Base-by-base conservation (phyloP, 106 monocot species). In the Agapanthus africanus region DNA sequence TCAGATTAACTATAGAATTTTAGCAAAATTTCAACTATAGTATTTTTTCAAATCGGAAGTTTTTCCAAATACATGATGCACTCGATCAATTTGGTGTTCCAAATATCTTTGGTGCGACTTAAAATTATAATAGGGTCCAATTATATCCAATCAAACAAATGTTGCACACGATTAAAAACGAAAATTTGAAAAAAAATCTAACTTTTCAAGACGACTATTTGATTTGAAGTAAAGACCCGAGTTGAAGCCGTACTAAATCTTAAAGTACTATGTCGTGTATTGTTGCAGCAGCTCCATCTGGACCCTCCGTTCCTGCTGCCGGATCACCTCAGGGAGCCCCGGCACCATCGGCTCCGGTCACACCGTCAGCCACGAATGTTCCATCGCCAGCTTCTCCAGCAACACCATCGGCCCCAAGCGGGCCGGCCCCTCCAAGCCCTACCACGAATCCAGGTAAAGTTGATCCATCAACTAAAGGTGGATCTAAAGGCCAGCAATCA, bases 361-460 rank as follows among this genome's bases (percentile, higher is more conserved):
- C 77, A 31, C 70, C 77, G 16, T 77, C 77, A 30, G 40, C 46
- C 14, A 44, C 76, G 0, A 52, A 4, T 38, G 37, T 34, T 30
- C 64, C 69, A n/a, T 15, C 76, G 13, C 38, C 63, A 7, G 4
- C 47, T 40, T 22, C 52, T 7, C 18, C 49, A n/a, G 11, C 37
- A 0, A 25, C 54, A 37, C 36, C 74, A 21, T 18, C 74, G 4
- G 54, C 54, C 21, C 73, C 73, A 65, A 4, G 40, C 14, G 40
- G 19, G 1, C 25, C n/a, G 9, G 9, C 23, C 0, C 30, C 73
- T 16, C n/a, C 63, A 0, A 28, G 56, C 1, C 18, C 56, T 25
- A 25, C 34, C 30, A 57, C 35, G n/a, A 51, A 52, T 31, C 16
- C 73, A 35, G 9, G 34, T 1, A 11, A 31, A 32, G 40, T 32